Evolutionary conservation across 352 stramenopile genomes (phyloP), one percentile per base, ranked within the genome.

Genomic region (Aphanomyces cochlioides): DNA sequence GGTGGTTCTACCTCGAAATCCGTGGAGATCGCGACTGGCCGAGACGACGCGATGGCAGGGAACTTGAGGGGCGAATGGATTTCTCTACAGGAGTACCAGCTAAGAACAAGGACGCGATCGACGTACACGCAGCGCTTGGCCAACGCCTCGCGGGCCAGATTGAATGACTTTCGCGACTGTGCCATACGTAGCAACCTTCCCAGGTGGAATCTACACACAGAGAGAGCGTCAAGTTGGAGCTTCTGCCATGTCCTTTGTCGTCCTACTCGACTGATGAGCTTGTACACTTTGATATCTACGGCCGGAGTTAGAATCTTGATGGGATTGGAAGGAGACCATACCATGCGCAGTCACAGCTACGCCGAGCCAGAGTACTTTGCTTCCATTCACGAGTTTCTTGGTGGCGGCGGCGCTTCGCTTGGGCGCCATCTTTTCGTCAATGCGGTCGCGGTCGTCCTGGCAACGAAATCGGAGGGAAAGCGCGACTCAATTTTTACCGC

Each of bases 131-230:
- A 94, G 75, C 3, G 87, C 83, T 56, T 94, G 84, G n/a, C 87
- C 87, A n/a, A 94, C 85, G 21, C 76, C 79, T 47, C 86, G 82
- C 8, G 86, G 86, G 3, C 84, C 85, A 7, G 84, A 92, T 6
- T 79, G 47, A 39, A 94, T 74, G 5, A 72, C 79, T 50, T 85
- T 76, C 28, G 86, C 86, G 34, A 94, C 75, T 6, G 73, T 80
- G 15, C 83, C 82, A 68, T 94, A 94, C 40, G 86, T 94, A 72
- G 79, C 89, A 66, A 94, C 86, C 76, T 90, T 91, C 38, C 86
- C 86, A 10, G 58, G 66, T 0, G 84, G 87, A 67, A 94, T 92
- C 86, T 92, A 69, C 12, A 54, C 19, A 34, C 45, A 50, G 1
- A 4, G n/a, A 0, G 39, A 19, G 5, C 57, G 59, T 7, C 5